These are phyloP conservation scores for Trichoderma harzianum DNA, from an alignment of 2,329 filamentous ascomycete genomes.

Conservation along the genomic window DNA sequence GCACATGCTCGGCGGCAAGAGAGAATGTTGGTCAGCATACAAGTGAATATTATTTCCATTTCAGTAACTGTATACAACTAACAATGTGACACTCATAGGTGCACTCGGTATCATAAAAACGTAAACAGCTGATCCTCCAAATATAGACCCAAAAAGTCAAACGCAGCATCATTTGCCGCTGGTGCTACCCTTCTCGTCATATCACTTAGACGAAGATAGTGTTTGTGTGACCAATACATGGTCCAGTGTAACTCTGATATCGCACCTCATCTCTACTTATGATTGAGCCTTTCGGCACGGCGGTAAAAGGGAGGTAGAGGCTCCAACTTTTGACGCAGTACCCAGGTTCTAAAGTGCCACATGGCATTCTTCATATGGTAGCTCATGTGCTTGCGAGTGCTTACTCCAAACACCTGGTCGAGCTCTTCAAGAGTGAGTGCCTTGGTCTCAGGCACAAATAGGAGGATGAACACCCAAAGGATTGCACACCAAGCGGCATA, in stretches of 20 bases:
- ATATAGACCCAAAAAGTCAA: neutral
- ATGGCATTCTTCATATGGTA: slow-evolving; percentile 35
- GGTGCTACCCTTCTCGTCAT: neutral
- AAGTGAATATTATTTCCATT: neutral
- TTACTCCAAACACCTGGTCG: slow-evolving; percentile 46
- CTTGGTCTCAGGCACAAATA: slow-evolving; percentile 50
- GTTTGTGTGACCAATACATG: neutral
- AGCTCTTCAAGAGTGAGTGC: slow-evolving; percentile 50
- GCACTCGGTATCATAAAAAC: slow-evolving; percentile 3
- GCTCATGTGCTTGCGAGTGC: slow-evolving; percentile 37
- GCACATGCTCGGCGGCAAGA: neutral
- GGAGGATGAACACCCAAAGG: slow-evolving; percentile 46
- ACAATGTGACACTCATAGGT: neutral
- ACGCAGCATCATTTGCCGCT: neutral
- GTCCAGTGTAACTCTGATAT: neutral
- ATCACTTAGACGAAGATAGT: neutral
- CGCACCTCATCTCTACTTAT: neutral
- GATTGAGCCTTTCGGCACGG: slow-evolving; percentile 1
- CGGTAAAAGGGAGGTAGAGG: slow-evolving; percentile 19
- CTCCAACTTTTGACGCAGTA: slow-evolving; percentile 20
- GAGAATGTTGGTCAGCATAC: neutral
- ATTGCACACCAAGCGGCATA: slow-evolving; percentile 48
- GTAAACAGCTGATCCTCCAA: neutral
- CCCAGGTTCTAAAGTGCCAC: slow-evolving; percentile 19
- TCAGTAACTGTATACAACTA: neutral